Percentiles rank a stretch among this genome's conserved stretches.
Evolutionary conservation across 2,329 filamentous ascomycete species (phyloP).

Genomic region (Parastagonospora avenae): DNA sequence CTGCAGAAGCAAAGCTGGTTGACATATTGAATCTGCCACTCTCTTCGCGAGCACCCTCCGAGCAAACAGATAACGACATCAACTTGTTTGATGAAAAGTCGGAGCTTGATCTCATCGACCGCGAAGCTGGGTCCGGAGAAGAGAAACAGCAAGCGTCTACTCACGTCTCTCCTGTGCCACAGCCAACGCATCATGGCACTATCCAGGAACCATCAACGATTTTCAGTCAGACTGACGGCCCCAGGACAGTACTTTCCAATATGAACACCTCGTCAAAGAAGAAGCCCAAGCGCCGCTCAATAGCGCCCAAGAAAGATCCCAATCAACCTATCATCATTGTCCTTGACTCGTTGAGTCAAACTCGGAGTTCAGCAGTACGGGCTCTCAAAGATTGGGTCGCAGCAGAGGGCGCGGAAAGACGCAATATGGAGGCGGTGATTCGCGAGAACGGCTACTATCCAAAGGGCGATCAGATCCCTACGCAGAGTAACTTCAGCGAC

Average conservation of each 20-base stretch:
- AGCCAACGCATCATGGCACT: background rate
- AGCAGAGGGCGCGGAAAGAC: constrained; percentile 72
- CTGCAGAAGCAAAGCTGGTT: background rate
- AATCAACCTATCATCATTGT: constrained; percentile 73
- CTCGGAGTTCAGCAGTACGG: constrained; percentile 64
- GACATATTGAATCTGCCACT: background rate
- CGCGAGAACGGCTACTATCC: constrained; percentile 67
- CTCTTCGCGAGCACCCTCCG: background rate
- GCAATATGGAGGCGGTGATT: constrained; percentile 53
- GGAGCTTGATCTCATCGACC: constrained; percentile 26
- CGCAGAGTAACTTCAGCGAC: constrained; percentile 83
- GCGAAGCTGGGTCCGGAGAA: constrained; percentile 10
- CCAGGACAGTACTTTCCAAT: constrained; percentile 14
- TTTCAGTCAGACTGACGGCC: constrained; percentile 7
- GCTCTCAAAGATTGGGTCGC: constrained; percentile 77
- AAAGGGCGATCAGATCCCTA: constrained; percentile 67
- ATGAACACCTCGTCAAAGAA: constrained; percentile 19
- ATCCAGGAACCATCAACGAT: constrained; percentile 2
- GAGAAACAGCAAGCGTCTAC: background rate
- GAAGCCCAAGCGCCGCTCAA: constrained; percentile 27
- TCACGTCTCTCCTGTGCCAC: background rate
- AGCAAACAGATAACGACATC: constrained; percentile 13
- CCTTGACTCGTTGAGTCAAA: constrained; percentile 78
- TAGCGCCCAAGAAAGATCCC: constrained; percentile 37
- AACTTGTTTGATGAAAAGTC: constrained; percentile 30